Conservation (phyloP, 1,284 basidiomycete genomes). For the Sphagnurus paluster region DNA sequence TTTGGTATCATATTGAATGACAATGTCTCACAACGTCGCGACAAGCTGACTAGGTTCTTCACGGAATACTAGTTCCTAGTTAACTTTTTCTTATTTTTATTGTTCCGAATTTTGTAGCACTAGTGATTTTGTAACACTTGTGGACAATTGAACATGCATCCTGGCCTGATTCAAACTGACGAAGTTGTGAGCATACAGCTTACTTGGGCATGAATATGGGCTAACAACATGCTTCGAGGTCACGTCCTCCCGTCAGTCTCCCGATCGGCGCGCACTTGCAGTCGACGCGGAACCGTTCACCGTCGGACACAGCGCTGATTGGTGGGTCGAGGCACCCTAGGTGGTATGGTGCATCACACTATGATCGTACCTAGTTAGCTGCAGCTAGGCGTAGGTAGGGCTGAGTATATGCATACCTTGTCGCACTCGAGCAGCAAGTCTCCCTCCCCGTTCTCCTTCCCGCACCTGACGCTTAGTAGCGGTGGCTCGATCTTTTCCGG, state of each 20-base stretch:
- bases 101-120: too few relatives aligned
- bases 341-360: conserved; percentile 93
- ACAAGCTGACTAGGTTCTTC: not conserved
- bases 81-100: too few relatives aligned
- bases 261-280: conserved; percentile 52
- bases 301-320: conserved; percentile 76
- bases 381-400: not conserved
- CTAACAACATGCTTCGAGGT: too few relatives aligned
- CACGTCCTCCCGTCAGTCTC: too few relatives aligned
- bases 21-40: not conserved
- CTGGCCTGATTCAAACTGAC: too few relatives aligned
- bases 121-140: too few relatives aligned
- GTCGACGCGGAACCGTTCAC: conserved; percentile 89
- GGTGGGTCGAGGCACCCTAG: conserved; percentile 81
- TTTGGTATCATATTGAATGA: not conserved
- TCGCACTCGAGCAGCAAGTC: conserved; percentile 81
- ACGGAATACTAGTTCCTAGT: not conserved
- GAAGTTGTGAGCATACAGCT: too few relatives aligned
- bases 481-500: conserved; percentile 72
- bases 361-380: conserved; percentile 1
- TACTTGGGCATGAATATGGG: too few relatives aligned
- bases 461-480: conserved; percentile 73
- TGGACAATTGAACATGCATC: too few relatives aligned
- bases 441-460: conserved; percentile 64
- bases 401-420: too few relatives aligned